Evolutionary conservation across 805 yeast species (phyloP).

Genomic region (Jamesozyma piceae): DNA sequence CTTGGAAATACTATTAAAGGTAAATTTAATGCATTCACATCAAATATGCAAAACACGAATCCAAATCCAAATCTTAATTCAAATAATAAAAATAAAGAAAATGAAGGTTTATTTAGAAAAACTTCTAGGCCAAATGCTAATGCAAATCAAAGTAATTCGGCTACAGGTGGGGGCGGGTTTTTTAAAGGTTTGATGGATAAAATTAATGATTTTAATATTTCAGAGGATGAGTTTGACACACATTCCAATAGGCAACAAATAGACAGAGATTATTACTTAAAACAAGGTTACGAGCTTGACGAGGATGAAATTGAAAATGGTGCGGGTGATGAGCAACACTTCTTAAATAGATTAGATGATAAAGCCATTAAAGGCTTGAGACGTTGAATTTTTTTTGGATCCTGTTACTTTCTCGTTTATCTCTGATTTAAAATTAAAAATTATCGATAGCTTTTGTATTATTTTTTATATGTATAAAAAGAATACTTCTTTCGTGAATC

Average conservation of each 20-base stretch:
- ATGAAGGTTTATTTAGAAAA: background rate
- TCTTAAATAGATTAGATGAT: conserved; percentile 3
- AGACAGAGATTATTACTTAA: conserved; percentile 18
- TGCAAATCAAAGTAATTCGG: background rate
- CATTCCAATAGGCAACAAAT: conserved; percentile 7
- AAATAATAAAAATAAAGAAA: background rate
- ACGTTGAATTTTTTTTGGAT: too few relatives aligned
- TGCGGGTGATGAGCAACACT: conserved; percentile 8
- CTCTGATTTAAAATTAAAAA: too few relatives aligned
- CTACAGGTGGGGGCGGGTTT: conserved; percentile 6
- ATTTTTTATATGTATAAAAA: too few relatives aligned
- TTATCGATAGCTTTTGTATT: too few relatives aligned
- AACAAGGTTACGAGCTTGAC: conserved; percentile 21
- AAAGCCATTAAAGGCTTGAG: background rate
- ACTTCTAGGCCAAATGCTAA: background rate
- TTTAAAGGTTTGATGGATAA: conserved; percentile 17
- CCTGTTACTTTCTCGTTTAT: too few relatives aligned
- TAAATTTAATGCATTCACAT: background rate
- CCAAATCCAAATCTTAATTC: background rate
- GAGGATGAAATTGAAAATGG: conserved; percentile 21
- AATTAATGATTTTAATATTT: conserved; percentile 28
- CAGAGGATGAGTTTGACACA: conserved; percentile 26
- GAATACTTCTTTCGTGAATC: too few relatives aligned
- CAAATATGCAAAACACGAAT: background rate
- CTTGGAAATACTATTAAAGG: background rate